Evolutionary conservation across 2,329 filamentous ascomycete species (phyloP).

Genomic region (Xylaria sp.): DNA sequence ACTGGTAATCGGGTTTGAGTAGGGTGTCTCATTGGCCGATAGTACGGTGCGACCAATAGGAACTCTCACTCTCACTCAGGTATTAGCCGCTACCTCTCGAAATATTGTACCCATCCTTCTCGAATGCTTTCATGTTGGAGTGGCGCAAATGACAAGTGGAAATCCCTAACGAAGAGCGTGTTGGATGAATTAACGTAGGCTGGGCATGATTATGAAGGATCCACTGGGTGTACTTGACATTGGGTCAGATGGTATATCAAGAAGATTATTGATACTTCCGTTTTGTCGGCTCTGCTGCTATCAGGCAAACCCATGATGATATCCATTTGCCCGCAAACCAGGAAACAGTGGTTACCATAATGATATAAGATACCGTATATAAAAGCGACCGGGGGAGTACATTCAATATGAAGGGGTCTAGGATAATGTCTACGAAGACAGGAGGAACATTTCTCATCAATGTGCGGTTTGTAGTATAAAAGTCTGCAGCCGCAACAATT

Average conservation of each 20-base stretch:
- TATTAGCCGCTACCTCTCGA: background rate
- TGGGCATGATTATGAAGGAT: slow-evolving; percentile 42
- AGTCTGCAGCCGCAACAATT: slow-evolving; percentile 82
- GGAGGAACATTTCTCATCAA: slow-evolving; percentile 81
- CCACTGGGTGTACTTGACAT: slow-evolving; percentile 36
- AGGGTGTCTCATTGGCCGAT: background rate
- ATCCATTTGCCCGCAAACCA: slow-evolving; percentile 58
- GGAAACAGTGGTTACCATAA: slow-evolving; percentile 65
- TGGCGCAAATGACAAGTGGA: slow-evolving; percentile 6
- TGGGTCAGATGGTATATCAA: slow-evolving; percentile 42
- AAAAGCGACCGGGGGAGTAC: slow-evolving; percentile 81
- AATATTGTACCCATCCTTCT: slow-evolving; percentile 3
- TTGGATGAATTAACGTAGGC: slow-evolving; percentile 35
- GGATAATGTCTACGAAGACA: slow-evolving; percentile 82
- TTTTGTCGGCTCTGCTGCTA: slow-evolving; percentile 44
- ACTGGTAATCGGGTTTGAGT: slow-evolving; percentile 43
- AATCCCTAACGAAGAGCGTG: slow-evolving; percentile 21
- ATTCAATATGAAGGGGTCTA: slow-evolving; percentile 88
- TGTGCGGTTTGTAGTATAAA: slow-evolving; percentile 77
- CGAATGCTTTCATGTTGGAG: slow-evolving; percentile 13
- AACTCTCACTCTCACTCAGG: slow-evolving; percentile 5
- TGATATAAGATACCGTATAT: slow-evolving; percentile 76
- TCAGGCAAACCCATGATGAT: slow-evolving; percentile 48
- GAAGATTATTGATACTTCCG: slow-evolving; percentile 54
- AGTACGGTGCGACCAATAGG: background rate